Evolutionary conservation across 176 grass and related monocot genomes (phyloP).

Genomic region (Eleusine coracana): DNA sequence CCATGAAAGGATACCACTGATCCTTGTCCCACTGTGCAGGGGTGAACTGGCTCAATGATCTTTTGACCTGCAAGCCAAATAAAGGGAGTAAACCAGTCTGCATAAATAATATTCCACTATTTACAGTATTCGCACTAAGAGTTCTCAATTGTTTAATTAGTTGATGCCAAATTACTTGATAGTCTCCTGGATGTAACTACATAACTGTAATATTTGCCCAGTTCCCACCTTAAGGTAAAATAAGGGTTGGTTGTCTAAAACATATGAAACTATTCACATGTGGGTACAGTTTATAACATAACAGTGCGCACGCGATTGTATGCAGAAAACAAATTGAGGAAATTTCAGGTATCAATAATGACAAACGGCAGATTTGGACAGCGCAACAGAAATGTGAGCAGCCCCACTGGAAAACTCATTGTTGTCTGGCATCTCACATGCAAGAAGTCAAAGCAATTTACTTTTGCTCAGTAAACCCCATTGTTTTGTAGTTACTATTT

Average conservation of each 20-base stretch:
- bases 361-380: slow-evolving; percentile 55
- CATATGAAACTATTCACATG: slow-evolving; percentile 47
- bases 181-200: background rate
- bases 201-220: background rate
- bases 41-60: slow-evolving; percentile 92
- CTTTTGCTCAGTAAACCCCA: slow-evolving; percentile 53
- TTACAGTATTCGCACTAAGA: background rate
- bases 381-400: slow-evolving; percentile 41
- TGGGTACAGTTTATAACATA: slow-evolving; percentile 27
- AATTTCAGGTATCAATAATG: slow-evolving; percentile 43
- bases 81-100: slow-evolving; percentile 13
- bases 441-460: slow-evolving; percentile 64
- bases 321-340: slow-evolving; percentile 15
- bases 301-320: slow-evolving; percentile 23
- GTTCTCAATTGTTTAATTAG: background rate
- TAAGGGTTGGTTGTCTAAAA: slow-evolving; percentile 34
- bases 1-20: slow-evolving; percentile 91
- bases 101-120: background rate
- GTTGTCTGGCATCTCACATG: slow-evolving; percentile 54
- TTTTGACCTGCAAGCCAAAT: slow-evolving; percentile 68
- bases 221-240: background rate
- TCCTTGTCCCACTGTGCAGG: slow-evolving; percentile 98
- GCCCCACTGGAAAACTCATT: slow-evolving; percentile 52
- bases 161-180: background rate
- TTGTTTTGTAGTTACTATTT: slow-evolving; percentile 40